phyloP scores from a whole-genome alignment of 208 protist genomes.

The Trypanosoma lewisi region DNA sequence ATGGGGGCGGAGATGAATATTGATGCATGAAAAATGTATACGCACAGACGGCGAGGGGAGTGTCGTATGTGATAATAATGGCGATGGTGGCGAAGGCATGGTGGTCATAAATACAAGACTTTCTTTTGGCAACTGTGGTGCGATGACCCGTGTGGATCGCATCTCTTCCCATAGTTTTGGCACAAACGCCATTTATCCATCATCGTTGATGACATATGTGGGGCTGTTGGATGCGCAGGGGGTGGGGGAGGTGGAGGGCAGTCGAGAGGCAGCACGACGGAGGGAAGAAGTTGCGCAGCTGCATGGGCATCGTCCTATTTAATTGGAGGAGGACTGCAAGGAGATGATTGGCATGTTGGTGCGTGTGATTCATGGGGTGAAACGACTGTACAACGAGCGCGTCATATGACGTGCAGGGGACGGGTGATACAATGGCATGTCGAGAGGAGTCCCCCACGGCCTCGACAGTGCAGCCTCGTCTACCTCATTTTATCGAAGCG shows the following conservation, averaged over 20 bases:
- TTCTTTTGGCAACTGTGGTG: background rate
- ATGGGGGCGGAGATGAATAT: background rate
- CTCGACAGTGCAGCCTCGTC: background rate
- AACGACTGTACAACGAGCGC: constrained; percentile 10
- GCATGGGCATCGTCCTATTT: background rate
- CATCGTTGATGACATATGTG: constrained; percentile 22
- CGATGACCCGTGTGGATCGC: background rate
- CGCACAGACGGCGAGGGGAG: background rate
- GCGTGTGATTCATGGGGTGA: constrained; percentile 3
- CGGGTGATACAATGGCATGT: background rate
- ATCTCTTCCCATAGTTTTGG: constrained; percentile 6
- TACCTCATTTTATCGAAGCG: constrained; percentile 9
- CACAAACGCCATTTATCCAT: constrained; percentile 16
- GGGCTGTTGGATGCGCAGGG: constrained; percentile 23
- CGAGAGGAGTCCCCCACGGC: background rate
- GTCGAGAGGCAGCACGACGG: background rate
- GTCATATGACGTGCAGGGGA: background rate
- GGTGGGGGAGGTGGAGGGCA: constrained; percentile 11
- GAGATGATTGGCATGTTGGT: constrained; percentile 10
- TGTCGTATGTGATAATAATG: background rate
- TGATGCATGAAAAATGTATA: background rate
- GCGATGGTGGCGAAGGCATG: background rate
- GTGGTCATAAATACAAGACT: too few species aligned
- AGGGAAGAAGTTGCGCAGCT: background rate
- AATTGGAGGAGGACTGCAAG: constrained; percentile 9